Base-by-base conservation (phyloP, 2,329 filamentous ascomycete species). In the Metarhizium sp. region DNA sequence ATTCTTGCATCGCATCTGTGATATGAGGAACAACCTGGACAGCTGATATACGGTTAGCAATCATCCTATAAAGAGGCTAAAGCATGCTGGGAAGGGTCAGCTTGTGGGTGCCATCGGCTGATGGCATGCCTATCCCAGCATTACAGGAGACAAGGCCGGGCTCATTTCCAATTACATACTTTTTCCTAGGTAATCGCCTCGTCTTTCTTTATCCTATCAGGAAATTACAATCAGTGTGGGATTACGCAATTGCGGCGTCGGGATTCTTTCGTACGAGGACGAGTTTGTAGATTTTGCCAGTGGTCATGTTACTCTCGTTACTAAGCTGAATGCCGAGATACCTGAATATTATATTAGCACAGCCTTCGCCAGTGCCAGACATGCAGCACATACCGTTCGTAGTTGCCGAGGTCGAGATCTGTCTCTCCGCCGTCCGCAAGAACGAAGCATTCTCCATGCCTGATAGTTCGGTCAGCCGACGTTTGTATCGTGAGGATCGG, bases 301-400 rank as follows among this genome's bases (percentile, higher is more conserved):
- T 96, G 3, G 94, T 99, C 72, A 99, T 95, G 73, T 97, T 97
- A 77, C 92, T 90, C 63, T 96, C 91, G 59, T 86, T 79, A 8
- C 84, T 90, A 58, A 97, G 79, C 55, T 86, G 88, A 61, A 92
- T 86, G 66, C 86, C 86, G 54, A 96, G 84, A 68, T 95, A 95
- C 40, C 71, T 68, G 50, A 30, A 25, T 16, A 48, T 18, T 32
- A 54, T 20, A 20, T 49, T 50, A 50, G 53, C 51, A 14, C 52
- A 29, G 18, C 43, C 32, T 36, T 53, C 20, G 16, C 6, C 20
- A n/a, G 20, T 4, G 34, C 2, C 20, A n/a, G 20, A 25, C n/a
- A 14, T 34, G 34, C 45, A 16, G 52, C 50, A 51, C 42, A 20
- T 68, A 72, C 57, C 76, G 66, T 64, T 81, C 78, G 62, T 81